Evolutionary conservation across 2,329 filamentous ascomycete genomes (phyloP).

Genomic region (Neofusicoccum ribis): DNA sequence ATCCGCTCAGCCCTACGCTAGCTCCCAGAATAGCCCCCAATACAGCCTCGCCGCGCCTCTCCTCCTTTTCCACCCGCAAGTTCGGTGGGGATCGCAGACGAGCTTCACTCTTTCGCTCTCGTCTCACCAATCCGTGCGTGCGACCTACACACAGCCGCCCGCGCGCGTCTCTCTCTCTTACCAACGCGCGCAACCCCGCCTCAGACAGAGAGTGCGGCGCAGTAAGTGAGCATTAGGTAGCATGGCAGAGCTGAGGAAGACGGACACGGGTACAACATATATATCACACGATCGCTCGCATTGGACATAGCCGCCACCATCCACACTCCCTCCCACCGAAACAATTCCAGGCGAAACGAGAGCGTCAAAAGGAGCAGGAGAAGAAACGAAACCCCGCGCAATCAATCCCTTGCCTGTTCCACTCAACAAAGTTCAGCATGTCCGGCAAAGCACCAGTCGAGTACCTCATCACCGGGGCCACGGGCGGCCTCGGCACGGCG

Average conservation of each 20-base stretch:
- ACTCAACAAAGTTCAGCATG: not conserved
- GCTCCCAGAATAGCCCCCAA: not conserved
- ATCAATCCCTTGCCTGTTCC: not conserved
- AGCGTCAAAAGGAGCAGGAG: not conserved
- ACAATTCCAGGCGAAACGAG: not conserved
- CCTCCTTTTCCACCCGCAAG: constrained; percentile 8
- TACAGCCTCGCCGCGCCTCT: not conserved
- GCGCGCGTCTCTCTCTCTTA: not conserved
- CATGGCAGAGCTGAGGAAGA: constrained; percentile 12
- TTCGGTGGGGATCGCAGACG: not conserved
- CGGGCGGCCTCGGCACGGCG: constrained; percentile 55
- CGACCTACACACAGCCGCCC: not conserved
- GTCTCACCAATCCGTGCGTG: constrained; percentile 5
- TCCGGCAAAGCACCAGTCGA: constrained; percentile 5
- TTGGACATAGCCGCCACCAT: not conserved
- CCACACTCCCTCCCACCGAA: not conserved
- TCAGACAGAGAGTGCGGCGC: not conserved
- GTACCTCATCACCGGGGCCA: constrained; percentile 29
- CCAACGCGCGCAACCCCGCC: not conserved
- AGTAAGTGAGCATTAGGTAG: constrained; percentile 9
- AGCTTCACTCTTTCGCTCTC: constrained; percentile 1
- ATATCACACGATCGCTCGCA: constrained; percentile 14
- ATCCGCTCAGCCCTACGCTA: constrained; percentile 13
- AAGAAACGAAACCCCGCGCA: not conserved
- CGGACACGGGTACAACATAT: constrained; percentile 12